Evolutionary conservation across 1,284 basidiomycete species (phyloP).

Genomic region (Termitomyces sp.): DNA sequence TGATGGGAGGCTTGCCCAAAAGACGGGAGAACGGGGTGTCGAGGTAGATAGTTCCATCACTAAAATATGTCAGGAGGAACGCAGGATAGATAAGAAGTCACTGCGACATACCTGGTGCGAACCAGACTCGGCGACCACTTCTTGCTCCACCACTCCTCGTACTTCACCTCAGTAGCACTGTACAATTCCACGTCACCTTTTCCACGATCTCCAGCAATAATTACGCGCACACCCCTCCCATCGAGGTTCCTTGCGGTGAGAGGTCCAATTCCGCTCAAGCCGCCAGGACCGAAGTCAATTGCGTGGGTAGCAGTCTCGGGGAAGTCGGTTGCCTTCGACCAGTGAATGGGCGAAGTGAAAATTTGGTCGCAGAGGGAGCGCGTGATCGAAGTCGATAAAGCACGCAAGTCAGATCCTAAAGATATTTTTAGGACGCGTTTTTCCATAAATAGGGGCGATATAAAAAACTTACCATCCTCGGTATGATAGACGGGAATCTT

Average conservation of each 20-base stretch:
- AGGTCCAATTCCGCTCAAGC: constrained; percentile 88
- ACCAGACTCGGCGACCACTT: constrained; percentile 84
- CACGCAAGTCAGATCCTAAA: constrained; percentile 78
- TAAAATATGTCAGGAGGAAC: constrained; percentile 28
- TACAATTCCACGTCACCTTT: constrained; percentile 86
- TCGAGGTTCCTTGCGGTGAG: constrained; percentile 88
- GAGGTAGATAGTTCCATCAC: constrained; percentile 86
- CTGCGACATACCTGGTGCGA: constrained; percentile 69
- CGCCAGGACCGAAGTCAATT: constrained; percentile 95
- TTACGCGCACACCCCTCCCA: constrained; percentile 86
- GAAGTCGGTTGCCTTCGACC: constrained; percentile 87
- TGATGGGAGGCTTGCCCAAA: constrained; percentile 92
- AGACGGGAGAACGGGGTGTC: constrained; percentile 96
- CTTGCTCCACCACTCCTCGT: constrained; percentile 88
- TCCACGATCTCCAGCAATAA: constrained; percentile 83
- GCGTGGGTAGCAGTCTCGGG: constrained; percentile 88
- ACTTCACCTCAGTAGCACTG: constrained; percentile 59
- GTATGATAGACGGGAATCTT: constrained; percentile 89
- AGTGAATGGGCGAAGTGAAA: constrained; percentile 88
- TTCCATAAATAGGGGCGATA: constrained; percentile 7
- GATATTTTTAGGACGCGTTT: constrained; percentile 11
- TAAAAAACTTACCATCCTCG: constrained; percentile 67
- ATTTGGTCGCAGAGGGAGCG: constrained; percentile 89
- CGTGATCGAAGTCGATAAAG: constrained; percentile 62
- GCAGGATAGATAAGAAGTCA: neutral